Evolutionary conservation across 768 basidiomycete species (phyloP).

Genomic region (Rhizopogon vinicolor): DNA sequence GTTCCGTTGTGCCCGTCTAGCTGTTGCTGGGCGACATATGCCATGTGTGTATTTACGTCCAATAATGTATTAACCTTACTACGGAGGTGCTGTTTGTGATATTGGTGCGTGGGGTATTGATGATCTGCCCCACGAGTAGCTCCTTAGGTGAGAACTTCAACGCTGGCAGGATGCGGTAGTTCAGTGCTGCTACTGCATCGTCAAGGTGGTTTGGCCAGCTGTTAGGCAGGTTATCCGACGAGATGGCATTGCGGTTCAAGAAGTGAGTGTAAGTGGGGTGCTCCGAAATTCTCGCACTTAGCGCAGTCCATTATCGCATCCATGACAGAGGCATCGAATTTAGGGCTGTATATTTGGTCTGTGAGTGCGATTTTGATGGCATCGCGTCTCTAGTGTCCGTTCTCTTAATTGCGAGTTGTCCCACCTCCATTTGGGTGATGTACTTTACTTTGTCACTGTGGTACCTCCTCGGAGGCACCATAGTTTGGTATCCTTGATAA

Average conservation of each 20-base stretch:
- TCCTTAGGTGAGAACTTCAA: constrained; percentile 9
- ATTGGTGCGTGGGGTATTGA: constrained; percentile 1
- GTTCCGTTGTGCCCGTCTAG: constrained; percentile 22
- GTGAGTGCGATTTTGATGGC: constrained; percentile 23
- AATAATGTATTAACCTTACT: background rate
- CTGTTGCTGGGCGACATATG: constrained; percentile 25
- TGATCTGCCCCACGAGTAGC: constrained; percentile 1
- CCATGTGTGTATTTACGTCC: constrained; percentile 16
- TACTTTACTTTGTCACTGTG: constrained; percentile 4
- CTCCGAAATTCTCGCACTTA: constrained; percentile 10
- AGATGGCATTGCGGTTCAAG: constrained; percentile 11
- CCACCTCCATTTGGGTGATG: constrained; percentile 3
- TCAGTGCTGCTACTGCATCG: constrained; percentile 3
- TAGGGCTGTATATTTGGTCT: constrained; percentile 23
- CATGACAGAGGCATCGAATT: constrained; percentile 15
- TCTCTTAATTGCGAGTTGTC: background rate
- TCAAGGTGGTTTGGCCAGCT: constrained; percentile 31
- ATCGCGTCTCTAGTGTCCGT: constrained; percentile 32
- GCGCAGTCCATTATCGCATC: constrained; percentile 10
- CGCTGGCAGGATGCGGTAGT: constrained; percentile 9
- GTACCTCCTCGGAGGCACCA: background rate
- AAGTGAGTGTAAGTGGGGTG: constrained; percentile 11
- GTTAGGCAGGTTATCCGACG: constrained; percentile 16
- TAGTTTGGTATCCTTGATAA: no score
- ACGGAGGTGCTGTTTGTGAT: background rate